These are phyloP conservation scores for Aspergillus taichungensis DNA, from an alignment of 495 filamentous ascomycete species.

Conservation along the genomic window DNA sequence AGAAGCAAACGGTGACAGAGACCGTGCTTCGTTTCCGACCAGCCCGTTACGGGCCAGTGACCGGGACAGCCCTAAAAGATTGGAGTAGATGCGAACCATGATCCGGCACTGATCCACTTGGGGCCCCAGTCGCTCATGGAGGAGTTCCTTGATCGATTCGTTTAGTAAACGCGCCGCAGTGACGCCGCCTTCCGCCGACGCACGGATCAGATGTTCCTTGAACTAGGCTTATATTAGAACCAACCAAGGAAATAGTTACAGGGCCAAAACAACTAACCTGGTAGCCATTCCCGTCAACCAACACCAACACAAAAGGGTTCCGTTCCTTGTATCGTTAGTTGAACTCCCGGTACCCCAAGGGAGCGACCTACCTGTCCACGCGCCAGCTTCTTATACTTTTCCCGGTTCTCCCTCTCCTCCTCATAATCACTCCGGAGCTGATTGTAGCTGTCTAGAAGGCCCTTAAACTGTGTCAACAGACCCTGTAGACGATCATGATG, in stretches of 20 bases:
- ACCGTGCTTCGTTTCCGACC: slow-evolving; percentile 41
- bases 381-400: slow-evolving; percentile 45
- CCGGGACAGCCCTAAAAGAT: slow-evolving; percentile 46
- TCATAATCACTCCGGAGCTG: slow-evolving; percentile 48
- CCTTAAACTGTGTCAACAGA: slow-evolving; percentile 30
- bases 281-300: slow-evolving; percentile 56
- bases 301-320: slow-evolving; percentile 52
- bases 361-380: slow-evolving; percentile 33
- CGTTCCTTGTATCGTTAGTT: slow-evolving; percentile 27
- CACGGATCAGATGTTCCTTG: slow-evolving; percentile 43
- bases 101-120: slow-evolving; percentile 46
- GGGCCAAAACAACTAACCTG: slow-evolving; percentile 18
- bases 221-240: slow-evolving; percentile 26
- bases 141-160: slow-evolving; percentile 39
- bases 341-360: not conserved
- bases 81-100: slow-evolving; percentile 54
- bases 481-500: slow-evolving; percentile 29
- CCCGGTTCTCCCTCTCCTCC: slow-evolving; percentile 44
- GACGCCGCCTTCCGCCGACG: slow-evolving; percentile 47
- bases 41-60: slow-evolving; percentile 39
- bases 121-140: slow-evolving; percentile 34
- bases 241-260: not conserved
- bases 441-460: slow-evolving; percentile 42
- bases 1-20: slow-evolving; percentile 44
- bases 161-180: slow-evolving; percentile 46